Evolutionary conservation across 352 stramenopile genomes (phyloP).

Genomic region (Globisporangium splendens): DNA sequence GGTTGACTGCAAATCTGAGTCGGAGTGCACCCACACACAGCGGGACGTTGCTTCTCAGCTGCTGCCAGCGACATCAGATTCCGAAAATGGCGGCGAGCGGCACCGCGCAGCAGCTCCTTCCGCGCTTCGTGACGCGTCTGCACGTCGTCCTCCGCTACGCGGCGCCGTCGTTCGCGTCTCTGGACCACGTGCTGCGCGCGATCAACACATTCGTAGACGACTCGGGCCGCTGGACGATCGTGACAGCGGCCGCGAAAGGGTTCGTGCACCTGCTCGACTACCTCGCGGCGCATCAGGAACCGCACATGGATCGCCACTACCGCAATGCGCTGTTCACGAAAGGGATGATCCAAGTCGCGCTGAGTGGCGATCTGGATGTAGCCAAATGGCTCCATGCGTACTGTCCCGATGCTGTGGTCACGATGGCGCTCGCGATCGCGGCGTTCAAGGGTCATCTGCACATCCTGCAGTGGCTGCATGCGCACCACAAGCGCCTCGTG

Average conservation of each 20-base stretch:
- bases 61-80: neutral
- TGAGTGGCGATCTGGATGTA: neutral
- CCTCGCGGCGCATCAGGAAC: neutral
- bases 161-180: neutral
- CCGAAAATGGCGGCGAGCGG: neutral
- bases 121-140: neutral
- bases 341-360: neutral
- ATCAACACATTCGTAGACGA: conserved; percentile 7
- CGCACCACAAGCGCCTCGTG: conserved; percentile 5
- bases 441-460: conserved; percentile 9
- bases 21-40: too few species aligned
- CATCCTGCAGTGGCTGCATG: conserved; percentile 7
- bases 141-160: neutral
- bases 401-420: conserved; percentile 1
- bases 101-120: neutral
- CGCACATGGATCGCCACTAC: conserved; percentile 2
- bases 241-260: neutral
- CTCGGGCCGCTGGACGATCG: conserved; percentile 2
- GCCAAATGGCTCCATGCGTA: conserved; percentile 5
- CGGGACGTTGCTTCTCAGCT: too few species aligned
- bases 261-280: conserved; percentile 5
- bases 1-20: too few species aligned
- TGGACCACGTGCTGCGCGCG: conserved; percentile 9
- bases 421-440: conserved; percentile 5
- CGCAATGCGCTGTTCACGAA: neutral